Conservation (phyloP, 208 protist genomes). For the Herpetomonas samuelpessoai region DNA sequence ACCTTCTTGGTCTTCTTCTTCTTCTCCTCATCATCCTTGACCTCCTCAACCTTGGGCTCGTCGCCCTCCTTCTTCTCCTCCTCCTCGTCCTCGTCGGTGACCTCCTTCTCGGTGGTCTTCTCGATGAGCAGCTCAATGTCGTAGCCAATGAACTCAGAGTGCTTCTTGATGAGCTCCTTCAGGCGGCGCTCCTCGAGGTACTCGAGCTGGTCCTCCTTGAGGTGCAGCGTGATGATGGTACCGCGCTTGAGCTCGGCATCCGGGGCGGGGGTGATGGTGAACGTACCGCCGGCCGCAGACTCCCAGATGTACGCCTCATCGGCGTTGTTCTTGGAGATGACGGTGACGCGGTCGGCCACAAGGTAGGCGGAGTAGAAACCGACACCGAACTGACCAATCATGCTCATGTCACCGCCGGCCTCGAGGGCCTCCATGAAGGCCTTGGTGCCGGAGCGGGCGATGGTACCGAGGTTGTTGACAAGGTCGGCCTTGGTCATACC, state of each 20-base stretch:
- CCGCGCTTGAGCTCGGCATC: conserved; percentile 93
- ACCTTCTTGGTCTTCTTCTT: conserved; percentile 83
- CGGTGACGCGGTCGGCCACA: conserved; percentile 96
- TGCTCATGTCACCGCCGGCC: conserved; percentile 95
- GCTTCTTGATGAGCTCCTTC: conserved; percentile 99
- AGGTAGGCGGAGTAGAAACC: conserved; percentile 99
- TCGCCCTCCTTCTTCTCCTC: conserved; percentile 82
- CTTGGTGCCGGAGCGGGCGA: conserved; percentile 98
- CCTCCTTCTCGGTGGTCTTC: conserved; percentile 95
- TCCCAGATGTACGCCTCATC: conserved; percentile 98
- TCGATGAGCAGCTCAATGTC: conserved; percentile 95
- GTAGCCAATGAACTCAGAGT: conserved; percentile 99
- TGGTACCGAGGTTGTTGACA: conserved; percentile 99
- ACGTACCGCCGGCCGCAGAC: conserved; percentile 96
- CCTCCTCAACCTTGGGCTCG: conserved; percentile 85
- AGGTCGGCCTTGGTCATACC: conserved; percentile 99
- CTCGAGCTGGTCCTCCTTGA: conserved; percentile 98
- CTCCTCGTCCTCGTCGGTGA: conserved; percentile 93
- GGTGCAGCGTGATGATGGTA: conserved; percentile 95
- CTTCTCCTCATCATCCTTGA: conserved; percentile 86
- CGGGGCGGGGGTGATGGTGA: conserved; percentile 92
- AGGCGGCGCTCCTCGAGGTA: conserved; percentile 95
- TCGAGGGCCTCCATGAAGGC: conserved; percentile 98
- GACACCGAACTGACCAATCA: conserved; percentile 99
- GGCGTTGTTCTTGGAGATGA: conserved; percentile 98